These are phyloP conservation scores for Lithohypha guttulata DNA, from an alignment of 2,329 filamentous ascomycete species.

Conservation along the genomic window DNA sequence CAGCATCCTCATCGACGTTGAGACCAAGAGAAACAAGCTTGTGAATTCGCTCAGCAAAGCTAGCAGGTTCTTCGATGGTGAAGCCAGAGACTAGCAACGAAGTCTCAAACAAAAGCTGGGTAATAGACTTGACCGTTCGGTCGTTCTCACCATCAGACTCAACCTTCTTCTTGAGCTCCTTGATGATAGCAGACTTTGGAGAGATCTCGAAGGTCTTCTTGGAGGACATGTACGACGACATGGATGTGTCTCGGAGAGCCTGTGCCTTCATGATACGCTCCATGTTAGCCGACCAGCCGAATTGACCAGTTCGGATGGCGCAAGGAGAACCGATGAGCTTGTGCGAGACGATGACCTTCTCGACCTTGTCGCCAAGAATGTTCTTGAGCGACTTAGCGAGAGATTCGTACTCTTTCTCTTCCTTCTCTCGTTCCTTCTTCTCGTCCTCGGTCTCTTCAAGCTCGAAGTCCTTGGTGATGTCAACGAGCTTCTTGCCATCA, in stretches of 20 bases:
- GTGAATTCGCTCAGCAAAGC: constrained; percentile 98
- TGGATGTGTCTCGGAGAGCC: constrained; percentile 98
- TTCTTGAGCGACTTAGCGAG: constrained; percentile 98
- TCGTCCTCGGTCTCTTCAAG: constrained; percentile 99
- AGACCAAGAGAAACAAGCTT: constrained; percentile 96
- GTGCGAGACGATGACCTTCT: constrained; percentile 99
- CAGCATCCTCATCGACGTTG: constrained; percentile 91
- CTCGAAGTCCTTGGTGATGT: constrained; percentile 99
- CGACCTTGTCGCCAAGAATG: constrained; percentile 96
- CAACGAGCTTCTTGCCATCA: constrained; percentile 99
- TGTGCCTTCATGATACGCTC: constrained; percentile 99
- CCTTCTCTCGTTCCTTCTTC: constrained; percentile 87
- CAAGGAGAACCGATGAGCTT: constrained; percentile 91
- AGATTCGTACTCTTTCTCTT: constrained; percentile 96
- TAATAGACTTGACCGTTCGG: constrained; percentile 98
- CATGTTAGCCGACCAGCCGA: constrained; percentile 99
- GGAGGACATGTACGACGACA: constrained; percentile 99
- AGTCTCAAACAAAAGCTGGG: constrained; percentile 96
- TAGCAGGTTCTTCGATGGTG: constrained; percentile 97
- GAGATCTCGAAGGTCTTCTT: constrained; percentile 99
- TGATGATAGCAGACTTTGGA: constrained; percentile 93
- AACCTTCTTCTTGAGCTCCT: constrained; percentile 99
- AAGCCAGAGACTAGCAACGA: constrained; percentile 97
- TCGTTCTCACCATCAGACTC: constrained; percentile 96
- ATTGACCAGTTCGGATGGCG: constrained; percentile 98